Conservation (phyloP, 2,329 filamentous ascomycete genomes). For the Scolecobasidium constrictum region DNA sequence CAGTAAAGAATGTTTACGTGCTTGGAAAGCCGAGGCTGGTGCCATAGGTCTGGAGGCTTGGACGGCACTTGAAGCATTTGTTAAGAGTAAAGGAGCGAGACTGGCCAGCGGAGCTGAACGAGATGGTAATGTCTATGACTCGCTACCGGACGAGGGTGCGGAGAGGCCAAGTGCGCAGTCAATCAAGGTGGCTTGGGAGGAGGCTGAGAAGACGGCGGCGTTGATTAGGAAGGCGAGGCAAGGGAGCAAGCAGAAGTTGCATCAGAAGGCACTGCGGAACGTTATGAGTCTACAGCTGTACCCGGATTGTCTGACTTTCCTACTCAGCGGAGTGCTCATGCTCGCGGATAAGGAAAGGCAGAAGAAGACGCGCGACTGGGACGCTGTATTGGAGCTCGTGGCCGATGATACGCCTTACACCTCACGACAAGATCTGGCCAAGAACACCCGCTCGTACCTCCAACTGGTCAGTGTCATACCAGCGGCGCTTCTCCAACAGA, state of each 20-base stretch:
- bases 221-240: constrained; percentile 7
- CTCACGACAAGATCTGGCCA: constrained; percentile 23
- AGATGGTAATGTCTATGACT: constrained; percentile 1
- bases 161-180: constrained; percentile 11
- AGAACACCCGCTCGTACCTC: constrained; percentile 29
- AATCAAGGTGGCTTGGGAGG: constrained; percentile 15
- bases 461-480: constrained; percentile 33
- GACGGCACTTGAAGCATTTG: constrained; percentile 16
- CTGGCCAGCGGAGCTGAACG: not conserved
- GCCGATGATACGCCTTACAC: constrained; percentile 24
- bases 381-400: constrained; percentile 25
- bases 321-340: constrained; percentile 28
- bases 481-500: constrained; percentile 19
- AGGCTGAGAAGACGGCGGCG: constrained; percentile 12
- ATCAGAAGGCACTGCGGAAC: constrained; percentile 10
- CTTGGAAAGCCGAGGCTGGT: constrained; percentile 22
- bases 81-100: constrained; percentile 15
- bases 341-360: constrained; percentile 14
- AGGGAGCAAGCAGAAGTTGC: constrained; percentile 10
- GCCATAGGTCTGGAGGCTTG: constrained; percentile 17
- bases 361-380: constrained; percentile 16
- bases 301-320: constrained; percentile 31
- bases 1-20: constrained; percentile 21
- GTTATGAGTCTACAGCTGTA: constrained; percentile 10
- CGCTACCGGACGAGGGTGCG: not conserved